Conservation (phyloP, 768 basidiomycete genomes). For the Piloderma croceum region DNA sequence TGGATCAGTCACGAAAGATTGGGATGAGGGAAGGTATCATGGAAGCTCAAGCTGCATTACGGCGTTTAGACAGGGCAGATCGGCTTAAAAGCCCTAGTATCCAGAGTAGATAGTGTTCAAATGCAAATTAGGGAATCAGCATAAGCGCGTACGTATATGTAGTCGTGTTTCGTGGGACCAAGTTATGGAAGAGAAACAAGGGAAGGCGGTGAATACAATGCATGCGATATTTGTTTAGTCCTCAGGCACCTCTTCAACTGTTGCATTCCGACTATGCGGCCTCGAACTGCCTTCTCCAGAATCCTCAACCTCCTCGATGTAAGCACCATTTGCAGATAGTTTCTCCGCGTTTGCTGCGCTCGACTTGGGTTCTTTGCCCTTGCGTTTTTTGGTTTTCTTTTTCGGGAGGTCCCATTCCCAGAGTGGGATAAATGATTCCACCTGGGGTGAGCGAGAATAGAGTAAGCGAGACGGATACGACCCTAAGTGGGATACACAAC, state of each 20-base stretch:
- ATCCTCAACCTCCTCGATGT: slow-evolving; percentile 42
- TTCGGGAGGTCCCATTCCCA: slow-evolving; percentile 95
- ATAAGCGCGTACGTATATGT: too few relatives aligned
- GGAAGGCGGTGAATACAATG: too few relatives aligned
- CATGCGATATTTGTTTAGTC: too few relatives aligned
- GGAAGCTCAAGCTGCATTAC: too few relatives aligned
- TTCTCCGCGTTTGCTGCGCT: not conserved
- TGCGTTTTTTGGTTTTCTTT: slow-evolving; percentile 64
- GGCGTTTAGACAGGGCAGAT: too few relatives aligned
- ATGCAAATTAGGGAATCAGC: too few relatives aligned
- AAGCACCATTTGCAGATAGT: slow-evolving; percentile 34
- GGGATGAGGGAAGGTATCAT: too few relatives aligned
- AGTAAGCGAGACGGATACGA: not conserved
- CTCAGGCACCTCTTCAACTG: slow-evolving; percentile 49
- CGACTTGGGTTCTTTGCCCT: slow-evolving; percentile 15
- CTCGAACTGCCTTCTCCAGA: slow-evolving; percentile 38
- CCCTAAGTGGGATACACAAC: slow-evolving; percentile 28
- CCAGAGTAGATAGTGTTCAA: too few relatives aligned
- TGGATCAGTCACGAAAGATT: too few relatives aligned
- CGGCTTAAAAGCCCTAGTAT: too few relatives aligned
- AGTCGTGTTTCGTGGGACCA: too few relatives aligned
- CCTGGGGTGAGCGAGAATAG: slow-evolving; percentile 37
- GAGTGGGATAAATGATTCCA: slow-evolving; percentile 93
- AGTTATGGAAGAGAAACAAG: too few relatives aligned
- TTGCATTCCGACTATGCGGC: slow-evolving; percentile 37